A percentile compares a stretch with the other conserved stretches of the same genome.
Evolutionary conservation across 331 rosid species (phyloP).

Genomic region (Rhamnella rubrinervis): DNA sequence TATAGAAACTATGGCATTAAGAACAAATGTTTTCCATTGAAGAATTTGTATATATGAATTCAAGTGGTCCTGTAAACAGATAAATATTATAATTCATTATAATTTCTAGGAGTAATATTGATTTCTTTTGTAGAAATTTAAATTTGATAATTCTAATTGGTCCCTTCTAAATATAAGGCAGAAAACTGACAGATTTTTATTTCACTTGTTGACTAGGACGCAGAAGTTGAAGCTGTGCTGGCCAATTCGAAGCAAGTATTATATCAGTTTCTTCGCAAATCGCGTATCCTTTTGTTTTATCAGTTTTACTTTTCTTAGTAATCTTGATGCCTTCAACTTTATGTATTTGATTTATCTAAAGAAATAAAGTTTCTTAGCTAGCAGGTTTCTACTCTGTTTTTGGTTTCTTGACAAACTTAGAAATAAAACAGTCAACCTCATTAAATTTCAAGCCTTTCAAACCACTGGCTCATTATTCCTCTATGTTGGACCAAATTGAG

Average conservation of each 20-base stretch:
- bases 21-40: constrained; percentile 16
- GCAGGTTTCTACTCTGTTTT: constrained; percentile 14
- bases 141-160: constrained; percentile 10
- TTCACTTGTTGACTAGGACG: constrained; percentile 46
- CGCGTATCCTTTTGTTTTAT: constrained; percentile 57
- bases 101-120: neutral
- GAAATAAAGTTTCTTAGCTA: neutral
- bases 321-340: constrained; percentile 5
- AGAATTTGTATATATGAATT: neutral
- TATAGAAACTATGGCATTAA: no score
- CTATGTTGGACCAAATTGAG: constrained; percentile 66
- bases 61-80: neutral
- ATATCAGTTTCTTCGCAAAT: constrained; percentile 76
- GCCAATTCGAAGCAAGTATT: constrained; percentile 76
- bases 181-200: constrained; percentile 18
- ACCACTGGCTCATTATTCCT: constrained; percentile 60
- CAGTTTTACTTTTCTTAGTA: neutral
- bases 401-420: constrained; percentile 65
- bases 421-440: constrained; percentile 63
- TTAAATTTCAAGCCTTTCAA: constrained; percentile 80
- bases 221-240: constrained; percentile 86
- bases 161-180: constrained; percentile 19
- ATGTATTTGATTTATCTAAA: neutral
- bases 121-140: neutral
- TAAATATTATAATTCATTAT: neutral